These are phyloP conservation scores for Colletotrichum sp. DNA, from an alignment of 2,329 filamentous ascomycete species.

Conservation along the genomic window DNA sequence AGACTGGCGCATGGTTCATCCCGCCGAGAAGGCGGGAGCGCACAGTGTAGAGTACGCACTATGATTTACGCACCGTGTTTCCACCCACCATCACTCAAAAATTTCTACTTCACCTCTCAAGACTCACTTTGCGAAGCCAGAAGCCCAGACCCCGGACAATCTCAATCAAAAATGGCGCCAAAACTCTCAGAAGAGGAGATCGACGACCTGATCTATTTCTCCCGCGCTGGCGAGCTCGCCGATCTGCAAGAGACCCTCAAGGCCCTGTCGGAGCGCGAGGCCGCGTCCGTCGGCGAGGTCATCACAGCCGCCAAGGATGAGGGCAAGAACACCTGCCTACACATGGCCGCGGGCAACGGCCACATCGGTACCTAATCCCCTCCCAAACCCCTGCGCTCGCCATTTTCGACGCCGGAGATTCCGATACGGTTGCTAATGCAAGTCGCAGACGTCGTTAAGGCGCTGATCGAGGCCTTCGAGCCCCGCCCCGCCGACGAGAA, in stretches of 20 bases:
- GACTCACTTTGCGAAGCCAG: background rate
- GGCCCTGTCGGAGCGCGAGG: conserved; percentile 66
- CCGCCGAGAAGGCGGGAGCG: background rate
- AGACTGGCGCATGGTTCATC: background rate
- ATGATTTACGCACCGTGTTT: conserved; percentile 7
- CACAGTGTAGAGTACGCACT: conserved; percentile 8
- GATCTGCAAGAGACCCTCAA: conserved; percentile 68
- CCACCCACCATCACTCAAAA: conserved; percentile 20
- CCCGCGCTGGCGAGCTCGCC: conserved; percentile 76
- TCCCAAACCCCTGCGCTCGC: background rate
- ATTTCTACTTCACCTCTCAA: conserved; percentile 14
- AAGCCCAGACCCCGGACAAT: background rate
- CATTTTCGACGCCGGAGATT: background rate
- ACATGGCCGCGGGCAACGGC: conserved; percentile 94
- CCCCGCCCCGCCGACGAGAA: conserved; percentile 42
- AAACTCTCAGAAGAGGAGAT: conserved; percentile 78
- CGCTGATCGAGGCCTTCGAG: conserved; percentile 48
- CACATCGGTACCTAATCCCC: conserved; percentile 66
- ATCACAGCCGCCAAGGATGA: conserved; percentile 74
- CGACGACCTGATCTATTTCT: conserved; percentile 89
- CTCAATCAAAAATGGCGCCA: conserved; percentile 45
- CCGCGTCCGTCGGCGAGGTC: conserved; percentile 64
- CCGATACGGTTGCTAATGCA: background rate
- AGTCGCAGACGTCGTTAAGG: conserved; percentile 47
- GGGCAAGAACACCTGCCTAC: conserved; percentile 80